These are phyloP conservation scores for Trametes polyzona DNA, from an alignment of 1,284 basidiomycete species.

Conservation along the genomic window DNA sequence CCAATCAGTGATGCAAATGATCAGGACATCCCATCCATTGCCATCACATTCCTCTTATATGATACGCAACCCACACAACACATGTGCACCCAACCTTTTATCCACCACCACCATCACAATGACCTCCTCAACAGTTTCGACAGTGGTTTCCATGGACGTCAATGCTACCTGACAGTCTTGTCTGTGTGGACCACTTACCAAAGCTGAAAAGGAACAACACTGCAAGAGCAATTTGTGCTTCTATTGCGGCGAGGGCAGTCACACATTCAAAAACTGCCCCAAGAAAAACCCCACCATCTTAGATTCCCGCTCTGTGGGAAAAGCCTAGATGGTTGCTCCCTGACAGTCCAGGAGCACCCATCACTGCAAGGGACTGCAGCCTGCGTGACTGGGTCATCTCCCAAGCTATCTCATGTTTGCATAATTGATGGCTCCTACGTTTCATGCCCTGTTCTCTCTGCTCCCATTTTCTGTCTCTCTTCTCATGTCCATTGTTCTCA, in stretches of 20 bases:
- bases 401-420: conserved; percentile 21
- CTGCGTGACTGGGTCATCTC: conserved; percentile 2
- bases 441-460: conserved; percentile 1
- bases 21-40: not conserved
- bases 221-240: not conserved
- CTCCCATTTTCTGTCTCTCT: conserved; percentile 14
- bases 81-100: too few species aligned
- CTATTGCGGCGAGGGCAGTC: not conserved
- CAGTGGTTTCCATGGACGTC: not conserved
- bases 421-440: conserved; percentile 6
- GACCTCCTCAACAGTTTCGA: too few species aligned
- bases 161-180: not conserved
- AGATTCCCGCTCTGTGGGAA: conserved; percentile 20
- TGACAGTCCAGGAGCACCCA: conserved; percentile 28
- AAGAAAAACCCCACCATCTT: conserved; percentile 34
- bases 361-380: conserved; percentile 31
- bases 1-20: not conserved
- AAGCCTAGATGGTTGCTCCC: not conserved
- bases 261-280: too few species aligned
- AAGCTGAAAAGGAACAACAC: not conserved
- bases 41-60: not conserved
- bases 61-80: too few species aligned
- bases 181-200: not conserved
- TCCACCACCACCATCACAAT: not conserved
- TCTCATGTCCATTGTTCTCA: conserved; percentile 10